These are phyloP conservation scores for Cryptosporidium bovis DNA, from an alignment of 169 alveolate genomes.

Conservation along the genomic window DNA sequence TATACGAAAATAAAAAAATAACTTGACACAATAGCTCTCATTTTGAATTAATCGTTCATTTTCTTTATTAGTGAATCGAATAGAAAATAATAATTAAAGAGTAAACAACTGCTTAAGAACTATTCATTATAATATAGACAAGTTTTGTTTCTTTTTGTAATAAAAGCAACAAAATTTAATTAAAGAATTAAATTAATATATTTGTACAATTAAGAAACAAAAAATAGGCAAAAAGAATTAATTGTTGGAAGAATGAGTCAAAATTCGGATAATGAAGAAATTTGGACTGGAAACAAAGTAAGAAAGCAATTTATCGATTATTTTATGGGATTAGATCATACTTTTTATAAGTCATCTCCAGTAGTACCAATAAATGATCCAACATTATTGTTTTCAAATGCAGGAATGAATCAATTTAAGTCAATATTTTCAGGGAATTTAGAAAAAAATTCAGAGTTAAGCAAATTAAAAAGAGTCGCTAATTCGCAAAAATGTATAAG, in stretches of 20 bases:
- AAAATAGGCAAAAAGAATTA: background rate
- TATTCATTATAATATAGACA: too few species aligned
- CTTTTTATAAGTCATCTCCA: constrained; percentile 83
- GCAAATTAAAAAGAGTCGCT: constrained; percentile 90
- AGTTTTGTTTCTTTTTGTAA: too few species aligned
- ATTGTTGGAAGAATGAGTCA: background rate
- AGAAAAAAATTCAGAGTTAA: constrained; percentile 89
- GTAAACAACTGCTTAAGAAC: background rate
- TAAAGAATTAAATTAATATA: too few species aligned
- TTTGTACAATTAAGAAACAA: too few species aligned
- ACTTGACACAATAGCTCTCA: too few species aligned
- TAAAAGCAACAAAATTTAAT: too few species aligned
- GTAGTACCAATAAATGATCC: constrained; percentile 93
- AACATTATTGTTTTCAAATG: constrained; percentile 91
- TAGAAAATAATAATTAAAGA: too few species aligned
- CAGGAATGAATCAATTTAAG: constrained; percentile 95
- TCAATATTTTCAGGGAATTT: constrained; percentile 89
- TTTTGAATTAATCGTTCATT: too few species aligned
- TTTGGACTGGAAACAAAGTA: constrained; percentile 78
- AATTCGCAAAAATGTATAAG: constrained; percentile 95
- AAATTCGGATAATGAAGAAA: background rate
- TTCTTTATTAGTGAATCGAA: too few species aligned
- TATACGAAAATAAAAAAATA: too few species aligned
- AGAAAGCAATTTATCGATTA: constrained; percentile 82
- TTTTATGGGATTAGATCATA: constrained; percentile 81